Evolutionary conservation across 2,329 filamentous ascomycete genomes (phyloP).

Genomic region (Fusarium sp.): DNA sequence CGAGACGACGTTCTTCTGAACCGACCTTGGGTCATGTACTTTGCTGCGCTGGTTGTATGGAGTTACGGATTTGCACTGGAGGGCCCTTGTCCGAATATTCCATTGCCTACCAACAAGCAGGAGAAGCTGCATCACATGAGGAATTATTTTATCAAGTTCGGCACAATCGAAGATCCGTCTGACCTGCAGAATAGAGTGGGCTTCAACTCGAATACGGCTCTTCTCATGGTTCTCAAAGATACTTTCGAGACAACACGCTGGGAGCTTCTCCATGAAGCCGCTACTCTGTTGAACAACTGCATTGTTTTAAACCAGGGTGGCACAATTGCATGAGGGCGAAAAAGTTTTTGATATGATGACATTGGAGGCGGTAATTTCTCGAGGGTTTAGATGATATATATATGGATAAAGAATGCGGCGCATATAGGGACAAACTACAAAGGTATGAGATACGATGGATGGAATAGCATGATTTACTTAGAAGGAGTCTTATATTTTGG

Average conservation of each 20-base stretch:
- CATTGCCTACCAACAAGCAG: conserved; percentile 67
- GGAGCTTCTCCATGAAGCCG: conserved; percentile 92
- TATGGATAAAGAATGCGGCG: conserved; percentile 24
- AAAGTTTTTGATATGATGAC: not conserved
- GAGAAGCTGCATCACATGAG: conserved; percentile 84
- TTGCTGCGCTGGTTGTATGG: conserved; percentile 93
- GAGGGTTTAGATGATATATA: not conserved
- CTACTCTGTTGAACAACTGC: conserved; percentile 82
- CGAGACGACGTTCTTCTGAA: conserved; percentile 91
- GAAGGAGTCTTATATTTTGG: conserved; percentile 35
- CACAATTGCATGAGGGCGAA: conserved; percentile 36
- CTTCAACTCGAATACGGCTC: conserved; percentile 83
- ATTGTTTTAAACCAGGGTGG: conserved; percentile 62
- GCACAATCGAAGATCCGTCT: conserved; percentile 78
- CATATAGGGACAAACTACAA: conserved; percentile 7
- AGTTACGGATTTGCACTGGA: conserved; percentile 93
- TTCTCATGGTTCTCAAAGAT: conserved; percentile 84
- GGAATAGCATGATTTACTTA: conserved; percentile 28
- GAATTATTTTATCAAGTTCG: conserved; percentile 78
- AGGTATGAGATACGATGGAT: conserved; percentile 24
- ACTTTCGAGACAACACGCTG: conserved; percentile 85
- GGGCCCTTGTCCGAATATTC: conserved; percentile 72
- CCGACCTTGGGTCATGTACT: conserved; percentile 94
- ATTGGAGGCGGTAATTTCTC: not conserved
- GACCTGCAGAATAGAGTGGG: conserved; percentile 79